These are phyloP conservation scores for Alopecurus myosuroides DNA, from an alignment of 176 grass and related monocot genomes.

Conservation along the genomic window DNA sequence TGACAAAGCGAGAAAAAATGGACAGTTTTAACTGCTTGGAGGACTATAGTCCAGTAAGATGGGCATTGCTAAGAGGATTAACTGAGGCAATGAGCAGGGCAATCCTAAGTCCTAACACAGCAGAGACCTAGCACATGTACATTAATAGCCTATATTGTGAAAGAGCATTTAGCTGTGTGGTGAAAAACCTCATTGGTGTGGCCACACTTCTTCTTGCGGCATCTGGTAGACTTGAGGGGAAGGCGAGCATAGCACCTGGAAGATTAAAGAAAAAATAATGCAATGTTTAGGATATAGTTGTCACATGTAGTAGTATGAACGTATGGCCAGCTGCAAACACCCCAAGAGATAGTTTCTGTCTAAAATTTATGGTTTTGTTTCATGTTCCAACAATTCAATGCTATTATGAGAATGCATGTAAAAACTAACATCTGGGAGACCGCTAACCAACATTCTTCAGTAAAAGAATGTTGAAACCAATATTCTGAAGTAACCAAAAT, in stretches of 20 bases:
- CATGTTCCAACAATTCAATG: too few species aligned
- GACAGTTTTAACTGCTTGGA: neutral
- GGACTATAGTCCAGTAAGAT: neutral
- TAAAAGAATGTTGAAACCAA: too few species aligned
- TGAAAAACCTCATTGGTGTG: neutral
- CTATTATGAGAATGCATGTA: too few species aligned
- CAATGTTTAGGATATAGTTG: neutral
- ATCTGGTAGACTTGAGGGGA: neutral
- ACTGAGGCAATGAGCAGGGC: neutral
- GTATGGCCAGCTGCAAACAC: too few species aligned
- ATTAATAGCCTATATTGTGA: neutral
- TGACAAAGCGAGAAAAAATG: neutral
- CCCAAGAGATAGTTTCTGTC: too few species aligned
- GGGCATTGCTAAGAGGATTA: neutral
- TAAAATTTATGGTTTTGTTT: too few species aligned
- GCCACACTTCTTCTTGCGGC: conserved; percentile 5
- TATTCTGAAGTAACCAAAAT: too few species aligned
- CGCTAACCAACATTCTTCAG: too few species aligned
- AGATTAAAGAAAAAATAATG: neutral
- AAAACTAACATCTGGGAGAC: too few species aligned
- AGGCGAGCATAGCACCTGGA: conserved; percentile 1
- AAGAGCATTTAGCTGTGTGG: neutral
- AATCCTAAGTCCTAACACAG: neutral
- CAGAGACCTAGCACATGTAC: neutral
- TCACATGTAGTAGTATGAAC: too few species aligned